Conservation (phyloP, 305 asterid genomes). For the Solanum hybrid region DNA sequence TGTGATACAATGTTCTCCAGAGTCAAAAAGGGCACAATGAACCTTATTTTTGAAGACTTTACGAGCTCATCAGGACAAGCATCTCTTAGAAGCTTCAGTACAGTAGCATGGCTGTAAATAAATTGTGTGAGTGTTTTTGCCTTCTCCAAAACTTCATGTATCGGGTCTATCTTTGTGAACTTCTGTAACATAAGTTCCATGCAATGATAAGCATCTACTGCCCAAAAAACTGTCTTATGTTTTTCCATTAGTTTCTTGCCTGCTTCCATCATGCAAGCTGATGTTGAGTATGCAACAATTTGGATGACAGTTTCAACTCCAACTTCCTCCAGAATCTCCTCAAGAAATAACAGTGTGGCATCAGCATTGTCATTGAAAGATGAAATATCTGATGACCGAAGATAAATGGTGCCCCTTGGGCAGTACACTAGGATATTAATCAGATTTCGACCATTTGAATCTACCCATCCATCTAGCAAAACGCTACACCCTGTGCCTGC, state of each 20-base stretch:
- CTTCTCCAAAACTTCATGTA: conserved; percentile 30
- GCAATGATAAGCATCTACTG: conserved; percentile 43
- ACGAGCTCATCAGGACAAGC: conserved; percentile 15
- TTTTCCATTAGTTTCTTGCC: conserved; percentile 35
- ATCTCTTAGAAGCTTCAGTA: conserved; percentile 17
- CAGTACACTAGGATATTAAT: conserved; percentile 39
- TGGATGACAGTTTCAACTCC: conserved; percentile 52
- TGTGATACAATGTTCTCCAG: conserved; percentile 44
- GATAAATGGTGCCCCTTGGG: conserved; percentile 49
- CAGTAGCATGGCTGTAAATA: conserved; percentile 17
- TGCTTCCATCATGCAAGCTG: conserved; percentile 37
- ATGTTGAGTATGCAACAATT: conserved; percentile 34
- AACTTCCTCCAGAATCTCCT: conserved; percentile 27
- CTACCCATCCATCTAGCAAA: conserved; percentile 61
- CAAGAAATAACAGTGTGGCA: conserved; percentile 24
- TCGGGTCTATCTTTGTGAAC: conserved; percentile 7
- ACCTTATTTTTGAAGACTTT: conserved; percentile 20
- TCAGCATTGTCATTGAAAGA: conserved; percentile 13
- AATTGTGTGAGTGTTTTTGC: conserved; percentile 35
- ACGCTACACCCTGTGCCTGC: conserved; percentile 50
- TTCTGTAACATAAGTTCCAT: conserved; percentile 55
- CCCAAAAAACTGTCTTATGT: conserved; percentile 38
- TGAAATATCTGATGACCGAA: conserved; percentile 39
- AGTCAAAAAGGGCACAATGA: conserved; percentile 27
- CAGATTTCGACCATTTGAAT: conserved; percentile 24